phyloP scores from a whole-genome alignment of 306 rosid species.

The Castanospermum australe region DNA sequence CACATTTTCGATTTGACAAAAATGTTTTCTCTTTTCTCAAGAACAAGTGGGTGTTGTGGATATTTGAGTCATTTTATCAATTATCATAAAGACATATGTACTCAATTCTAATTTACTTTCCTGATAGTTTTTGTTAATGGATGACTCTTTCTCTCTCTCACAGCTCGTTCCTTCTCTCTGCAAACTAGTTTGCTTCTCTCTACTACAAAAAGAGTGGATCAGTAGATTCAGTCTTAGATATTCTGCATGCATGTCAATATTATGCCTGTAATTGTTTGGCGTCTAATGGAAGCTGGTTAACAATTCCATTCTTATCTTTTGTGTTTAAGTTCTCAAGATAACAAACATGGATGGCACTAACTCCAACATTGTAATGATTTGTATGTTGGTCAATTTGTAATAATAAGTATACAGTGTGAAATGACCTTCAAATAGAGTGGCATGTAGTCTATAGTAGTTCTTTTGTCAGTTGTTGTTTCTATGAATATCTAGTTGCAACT shows the following conservation, averaged over 20 bases:
- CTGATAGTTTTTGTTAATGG: no score
- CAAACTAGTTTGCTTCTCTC: no score
- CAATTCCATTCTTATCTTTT: background rate
- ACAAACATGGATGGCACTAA: conserved; percentile 12
- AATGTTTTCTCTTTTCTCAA: no score
- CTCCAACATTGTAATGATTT: background rate
- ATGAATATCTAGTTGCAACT: conserved; percentile 15
- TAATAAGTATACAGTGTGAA: conserved; percentile 1
- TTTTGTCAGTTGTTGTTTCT: background rate
- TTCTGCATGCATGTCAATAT: no score
- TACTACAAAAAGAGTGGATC: no score
- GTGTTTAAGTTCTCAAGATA: conserved; percentile 9
- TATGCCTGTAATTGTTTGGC: background rate
- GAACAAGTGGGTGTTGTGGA: no score
- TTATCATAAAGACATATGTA: no score
- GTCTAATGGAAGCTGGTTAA: conserved; percentile 6
- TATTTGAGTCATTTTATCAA: no score
- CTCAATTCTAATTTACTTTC: no score
- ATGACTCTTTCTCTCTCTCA: no score
- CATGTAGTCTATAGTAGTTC: background rate
- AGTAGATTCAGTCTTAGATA: no score
- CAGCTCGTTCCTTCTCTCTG: no score
- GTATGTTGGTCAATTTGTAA: background rate
- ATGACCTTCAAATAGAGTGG: background rate
- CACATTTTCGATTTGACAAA: background rate